Evolutionary conservation across 1,284 basidiomycete species (phyloP).

Genomic region (Cystobasidiaceae sp.): DNA sequence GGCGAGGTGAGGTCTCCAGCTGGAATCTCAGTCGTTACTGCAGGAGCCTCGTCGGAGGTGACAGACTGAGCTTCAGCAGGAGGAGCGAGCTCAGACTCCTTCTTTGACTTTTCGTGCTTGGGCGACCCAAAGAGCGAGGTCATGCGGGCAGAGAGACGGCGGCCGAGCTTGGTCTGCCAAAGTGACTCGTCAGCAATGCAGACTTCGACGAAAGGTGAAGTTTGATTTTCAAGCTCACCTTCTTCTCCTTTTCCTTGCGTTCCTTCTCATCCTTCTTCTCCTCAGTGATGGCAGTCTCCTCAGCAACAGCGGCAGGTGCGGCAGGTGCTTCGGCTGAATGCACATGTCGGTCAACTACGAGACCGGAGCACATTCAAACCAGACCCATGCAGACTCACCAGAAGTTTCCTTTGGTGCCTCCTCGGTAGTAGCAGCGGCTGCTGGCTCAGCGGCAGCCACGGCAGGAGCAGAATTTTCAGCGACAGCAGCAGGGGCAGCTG

Average conservation of each 20-base stretch:
- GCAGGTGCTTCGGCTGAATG: background rate
- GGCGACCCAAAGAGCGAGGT: conserved; percentile 32
- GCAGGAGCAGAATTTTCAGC: conserved; percentile 5
- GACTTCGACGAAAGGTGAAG: no score
- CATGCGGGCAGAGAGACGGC: conserved; percentile 37
- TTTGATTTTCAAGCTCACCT: conserved; percentile 18
- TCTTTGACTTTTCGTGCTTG: conserved; percentile 36
- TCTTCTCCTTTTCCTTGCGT: conserved; percentile 28
- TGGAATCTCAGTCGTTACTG: conserved; percentile 33
- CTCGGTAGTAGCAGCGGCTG: background rate
- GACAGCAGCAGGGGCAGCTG: background rate
- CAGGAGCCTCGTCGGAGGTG: conserved; percentile 29
- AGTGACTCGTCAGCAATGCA: background rate
- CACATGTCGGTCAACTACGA: background rate
- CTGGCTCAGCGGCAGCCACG: conserved; percentile 16
- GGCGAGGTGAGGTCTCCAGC: conserved; percentile 18
- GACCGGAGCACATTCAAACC: background rate
- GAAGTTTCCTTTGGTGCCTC: conserved; percentile 8
- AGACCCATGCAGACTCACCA: background rate
- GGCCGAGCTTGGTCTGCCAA: conserved; percentile 34
- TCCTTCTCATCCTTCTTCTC: conserved; percentile 34
- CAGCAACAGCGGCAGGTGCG: background rate
- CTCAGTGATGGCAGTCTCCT: conserved; percentile 17
- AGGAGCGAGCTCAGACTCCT: conserved; percentile 1
- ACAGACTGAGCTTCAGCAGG: background rate